Evolutionary conservation across 2,329 filamentous ascomycete genomes (phyloP).

Genomic region (Pestalotiopsis sp.): DNA sequence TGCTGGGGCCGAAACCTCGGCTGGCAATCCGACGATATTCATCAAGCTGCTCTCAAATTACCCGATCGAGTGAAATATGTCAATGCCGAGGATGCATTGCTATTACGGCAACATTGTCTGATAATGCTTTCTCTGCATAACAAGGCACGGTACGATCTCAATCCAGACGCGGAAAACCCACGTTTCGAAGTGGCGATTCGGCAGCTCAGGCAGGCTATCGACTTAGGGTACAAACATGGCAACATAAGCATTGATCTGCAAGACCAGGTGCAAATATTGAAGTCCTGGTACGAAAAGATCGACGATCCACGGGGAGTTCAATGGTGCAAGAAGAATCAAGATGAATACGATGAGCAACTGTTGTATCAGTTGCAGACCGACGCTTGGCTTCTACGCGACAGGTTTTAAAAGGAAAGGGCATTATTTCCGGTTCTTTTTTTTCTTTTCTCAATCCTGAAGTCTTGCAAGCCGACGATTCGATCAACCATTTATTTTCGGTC

Average conservation of each 20-base stretch:
- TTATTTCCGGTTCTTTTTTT: too few species aligned
- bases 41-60: not conserved
- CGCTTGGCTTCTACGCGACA: too few species aligned
- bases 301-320: not conserved
- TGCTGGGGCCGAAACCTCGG: not conserved
- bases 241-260: not conserved
- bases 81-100: not conserved
- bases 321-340: not conserved
- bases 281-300: not conserved
- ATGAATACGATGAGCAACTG: not conserved
- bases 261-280: not conserved
- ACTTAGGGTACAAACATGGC: not conserved
- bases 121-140: not conserved
- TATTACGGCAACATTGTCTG: not conserved
- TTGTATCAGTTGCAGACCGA: not conserved
- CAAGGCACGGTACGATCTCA: not conserved
- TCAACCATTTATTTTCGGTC: too few species aligned
- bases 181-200: not conserved
- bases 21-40: not conserved
- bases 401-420: too few species aligned
- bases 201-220: not conserved
- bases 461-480: too few species aligned
- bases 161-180: not conserved
- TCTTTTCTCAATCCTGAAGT: too few species aligned
- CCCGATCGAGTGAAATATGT: not conserved